A percentile compares a stretch with the other conserved stretches of the same genome.
Conservation (phyloP, 1,139 yeast genomes). For the Magnusiomyces suaveolens region DNA sequence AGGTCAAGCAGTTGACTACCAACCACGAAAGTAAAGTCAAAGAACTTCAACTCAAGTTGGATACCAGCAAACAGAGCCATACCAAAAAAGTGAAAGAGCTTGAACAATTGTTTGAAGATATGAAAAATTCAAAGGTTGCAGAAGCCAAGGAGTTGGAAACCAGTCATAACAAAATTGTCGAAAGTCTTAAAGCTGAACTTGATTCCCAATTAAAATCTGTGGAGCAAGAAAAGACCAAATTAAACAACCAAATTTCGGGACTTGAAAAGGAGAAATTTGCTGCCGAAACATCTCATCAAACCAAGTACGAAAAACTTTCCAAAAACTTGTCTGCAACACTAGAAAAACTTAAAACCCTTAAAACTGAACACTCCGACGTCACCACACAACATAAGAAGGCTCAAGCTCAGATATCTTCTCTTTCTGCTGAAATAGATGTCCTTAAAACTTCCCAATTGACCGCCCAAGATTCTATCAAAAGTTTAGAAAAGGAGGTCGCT, state of each 20-base stretch:
- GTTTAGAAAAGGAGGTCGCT: constrained; percentile 7
- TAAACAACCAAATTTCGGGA: neutral
- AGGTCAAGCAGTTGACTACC: constrained; percentile 5
- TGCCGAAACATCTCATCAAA: constrained; percentile 5
- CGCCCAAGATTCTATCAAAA: constrained; percentile 4
- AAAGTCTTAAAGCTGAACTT: neutral
- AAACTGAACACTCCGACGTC: constrained; percentile 5
- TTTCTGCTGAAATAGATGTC: constrained; percentile 9
- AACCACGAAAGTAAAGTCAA: constrained; percentile 9
- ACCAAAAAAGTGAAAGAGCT: neutral
- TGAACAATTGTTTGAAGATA: neutral
- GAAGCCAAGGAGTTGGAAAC: constrained; percentile 2
- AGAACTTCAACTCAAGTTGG: constrained; percentile 8
- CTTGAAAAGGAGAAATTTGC: constrained; percentile 1
- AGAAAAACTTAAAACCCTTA: constrained; percentile 13
- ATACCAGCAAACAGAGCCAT: neutral
- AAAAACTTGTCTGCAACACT: constrained; percentile 10
- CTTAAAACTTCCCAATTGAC: constrained; percentile 1
- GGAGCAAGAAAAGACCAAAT: neutral
- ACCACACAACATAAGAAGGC: constrained; percentile 1
- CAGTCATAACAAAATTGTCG: neutral
- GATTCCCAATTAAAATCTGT: neutral
- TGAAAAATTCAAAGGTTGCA: neutral
- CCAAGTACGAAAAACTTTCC: constrained; percentile 10
- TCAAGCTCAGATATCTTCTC: neutral